Conservation (phyloP, 305 asterid genomes). For the Solanum hybrid region DNA sequence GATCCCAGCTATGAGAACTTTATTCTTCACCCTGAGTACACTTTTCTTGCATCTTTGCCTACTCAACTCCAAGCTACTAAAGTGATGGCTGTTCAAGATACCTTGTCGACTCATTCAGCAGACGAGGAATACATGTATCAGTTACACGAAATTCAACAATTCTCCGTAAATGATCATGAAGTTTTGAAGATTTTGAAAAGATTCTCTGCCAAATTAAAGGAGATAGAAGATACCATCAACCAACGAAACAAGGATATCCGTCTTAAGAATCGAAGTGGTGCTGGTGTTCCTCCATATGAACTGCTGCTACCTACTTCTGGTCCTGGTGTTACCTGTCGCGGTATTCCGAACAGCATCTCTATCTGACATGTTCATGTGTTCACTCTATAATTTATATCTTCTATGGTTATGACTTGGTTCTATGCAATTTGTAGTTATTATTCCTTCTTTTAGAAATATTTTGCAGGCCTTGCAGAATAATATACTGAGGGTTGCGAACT, state of each 20-base stretch:
- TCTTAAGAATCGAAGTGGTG: slow-evolving; percentile 14
- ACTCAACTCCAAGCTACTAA: slow-evolving; percentile 5
- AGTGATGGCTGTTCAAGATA: slow-evolving; percentile 8
- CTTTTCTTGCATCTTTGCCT: slow-evolving; percentile 8
- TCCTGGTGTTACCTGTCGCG: slow-evolving; percentile 15
- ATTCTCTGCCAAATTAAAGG: neutral
- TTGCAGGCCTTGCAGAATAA: neutral
- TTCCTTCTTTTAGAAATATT: neutral
- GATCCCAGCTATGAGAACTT: slow-evolving; percentile 11
- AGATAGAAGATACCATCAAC: slow-evolving; percentile 12
- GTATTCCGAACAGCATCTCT: slow-evolving; percentile 17
- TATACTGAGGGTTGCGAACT: neutral
- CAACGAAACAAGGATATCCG: slow-evolving; percentile 4
- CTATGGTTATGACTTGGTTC: neutral
- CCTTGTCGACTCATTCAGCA: slow-evolving; percentile 12
- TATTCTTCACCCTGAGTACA: slow-evolving; percentile 2
- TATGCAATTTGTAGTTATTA: neutral
- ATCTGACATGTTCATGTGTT: neutral
- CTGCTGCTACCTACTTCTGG: slow-evolving; percentile 16
- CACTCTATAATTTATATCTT: neutral
- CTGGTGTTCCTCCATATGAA: slow-evolving; percentile 18
- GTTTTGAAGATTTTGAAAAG: slow-evolving; percentile 10
- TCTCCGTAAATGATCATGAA: neutral
- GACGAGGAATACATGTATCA: slow-evolving; percentile 19
- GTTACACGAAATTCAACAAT: slow-evolving; percentile 4